A percentile compares a stretch with the other conserved stretches of the same genome.
Conservation (phyloP, 768 basidiomycete genomes). For the Rhodotorula babjevae region DNA sequence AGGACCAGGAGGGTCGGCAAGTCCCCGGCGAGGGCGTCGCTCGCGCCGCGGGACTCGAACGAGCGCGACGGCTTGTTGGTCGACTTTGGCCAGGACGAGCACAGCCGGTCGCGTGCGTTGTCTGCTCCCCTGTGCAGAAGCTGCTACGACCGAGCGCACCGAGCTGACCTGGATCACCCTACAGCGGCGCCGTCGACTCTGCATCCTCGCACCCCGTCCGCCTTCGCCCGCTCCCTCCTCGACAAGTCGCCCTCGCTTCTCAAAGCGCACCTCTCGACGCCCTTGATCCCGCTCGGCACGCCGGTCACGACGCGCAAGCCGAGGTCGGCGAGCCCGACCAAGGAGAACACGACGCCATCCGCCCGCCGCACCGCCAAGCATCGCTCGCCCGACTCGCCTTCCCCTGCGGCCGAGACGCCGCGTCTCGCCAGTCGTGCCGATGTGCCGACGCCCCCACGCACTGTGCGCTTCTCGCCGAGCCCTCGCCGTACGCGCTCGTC, state of each 20-base stretch:
- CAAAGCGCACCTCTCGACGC: conserved; percentile 7
- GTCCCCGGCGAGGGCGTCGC: neutral
- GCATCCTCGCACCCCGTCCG: neutral
- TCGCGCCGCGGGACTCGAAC: neutral
- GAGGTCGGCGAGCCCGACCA: neutral
- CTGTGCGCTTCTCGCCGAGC: conserved; percentile 5
- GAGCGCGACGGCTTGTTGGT: neutral
- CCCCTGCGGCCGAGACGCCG: neutral
- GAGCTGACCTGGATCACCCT: no score
- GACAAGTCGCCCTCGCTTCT: conserved; percentile 14
- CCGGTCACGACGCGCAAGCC: conserved; percentile 8
- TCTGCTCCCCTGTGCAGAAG: neutral
- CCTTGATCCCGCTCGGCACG: conserved; percentile 11
- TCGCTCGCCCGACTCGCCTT: neutral
- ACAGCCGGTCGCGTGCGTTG: neutral
- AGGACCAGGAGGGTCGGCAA: neutral
- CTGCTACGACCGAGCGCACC: no score
- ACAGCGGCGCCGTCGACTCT: neutral
- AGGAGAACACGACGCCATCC: conserved; percentile 7
- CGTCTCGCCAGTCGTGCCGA: neutral
- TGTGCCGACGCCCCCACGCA: neutral
- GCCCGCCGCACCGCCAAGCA: neutral
- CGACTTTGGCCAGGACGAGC: neutral
- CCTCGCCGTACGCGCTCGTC: neutral
- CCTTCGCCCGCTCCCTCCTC: conserved; percentile 16